phyloP scores from a whole-genome alignment of 1,139 yeast genomes.

The Magnusiomyces sp. region DNA sequence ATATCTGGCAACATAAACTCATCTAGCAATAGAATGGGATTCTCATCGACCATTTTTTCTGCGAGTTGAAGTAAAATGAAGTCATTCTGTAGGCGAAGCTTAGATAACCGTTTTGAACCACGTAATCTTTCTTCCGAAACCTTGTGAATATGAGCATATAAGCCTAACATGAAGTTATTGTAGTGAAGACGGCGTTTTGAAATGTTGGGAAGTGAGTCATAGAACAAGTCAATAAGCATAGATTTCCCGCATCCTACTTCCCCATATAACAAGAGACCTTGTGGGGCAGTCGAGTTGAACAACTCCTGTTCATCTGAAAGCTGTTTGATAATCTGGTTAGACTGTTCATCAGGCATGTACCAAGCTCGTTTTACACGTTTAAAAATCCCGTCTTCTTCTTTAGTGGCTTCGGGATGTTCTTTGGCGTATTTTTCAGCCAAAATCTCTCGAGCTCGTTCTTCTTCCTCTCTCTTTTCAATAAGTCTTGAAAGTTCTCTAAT shows the following conservation, averaged over 20 bases:
- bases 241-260: conserved; percentile 75
- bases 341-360: conserved; percentile 21
- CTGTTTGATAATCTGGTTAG: conserved; percentile 37
- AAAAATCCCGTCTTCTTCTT: not conserved
- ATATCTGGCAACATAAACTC: conserved; percentile 71
- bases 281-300: conserved; percentile 48
- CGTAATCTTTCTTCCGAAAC: conserved; percentile 40
- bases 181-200: conserved; percentile 68
- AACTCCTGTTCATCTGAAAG: conserved; percentile 59
- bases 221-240: conserved; percentile 66
- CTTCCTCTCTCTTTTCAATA: conserved; percentile 16
- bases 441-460: conserved; percentile 9
- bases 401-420: conserved; percentile 11
- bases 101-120: conserved; percentile 29
- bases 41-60: conserved; percentile 50
- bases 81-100: conserved; percentile 44
- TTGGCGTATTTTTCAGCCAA: conserved; percentile 11
- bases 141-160: conserved; percentile 52
- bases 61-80: conserved; percentile 61
- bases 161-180: conserved; percentile 61
- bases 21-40: conserved; percentile 55
- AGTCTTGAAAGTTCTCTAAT: conserved; percentile 28
- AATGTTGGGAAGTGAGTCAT: conserved; percentile 52
- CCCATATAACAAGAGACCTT: conserved; percentile 58
- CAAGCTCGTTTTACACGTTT: conserved; percentile 16